Base-by-base conservation (phyloP, 306 rosid genomes). In the Prunus campanulata region DNA sequence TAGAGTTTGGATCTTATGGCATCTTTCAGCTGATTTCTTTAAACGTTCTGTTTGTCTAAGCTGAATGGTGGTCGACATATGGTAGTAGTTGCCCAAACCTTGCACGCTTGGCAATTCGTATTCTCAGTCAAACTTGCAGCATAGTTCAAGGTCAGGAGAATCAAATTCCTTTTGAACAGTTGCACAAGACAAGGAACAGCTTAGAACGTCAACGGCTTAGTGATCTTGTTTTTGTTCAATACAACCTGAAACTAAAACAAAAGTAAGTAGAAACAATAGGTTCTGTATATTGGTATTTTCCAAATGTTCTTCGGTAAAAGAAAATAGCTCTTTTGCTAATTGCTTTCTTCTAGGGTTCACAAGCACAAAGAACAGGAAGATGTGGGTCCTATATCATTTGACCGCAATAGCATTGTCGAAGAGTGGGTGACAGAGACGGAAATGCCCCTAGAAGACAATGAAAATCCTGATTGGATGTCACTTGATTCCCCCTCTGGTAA, bases 41-140 rank as follows among this genome's bases (percentile, higher is more conserved):
- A 49, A 70, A 61, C 42, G 50, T 27, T 70, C 22, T 85, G 30
- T 14, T 75, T 46, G 71, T 86, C 77, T 50, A 57, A 88, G 91
- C 90, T 66, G 93, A 88, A 83, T 91, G 96, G 96, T 88, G 96
- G 96, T 88, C 93, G 59, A 91, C 96, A 57, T 91, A 91, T 82
- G 96, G 96, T 66, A 84, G 96, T 79, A 85, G 90, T 63, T 91
- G 93, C 84, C 93, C 96, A 19, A 84, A 85, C 82, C 75, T 91
- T 80, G 81, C 93, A 0, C 88, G 83, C 39, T 60, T 91, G 66
- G 90, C 93, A 10, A 79, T 91, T 70, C 91, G 81, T 27, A 82
- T 88, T 79, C 91, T 91, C 83, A 88, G 91, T 70, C 93, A 91
- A 82, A 87, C 96, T 75, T 88, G 93, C 82, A 85, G 91, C 81